These are phyloP conservation scores for Aspergillus diversus DNA, from an alignment of 495 filamentous ascomycete genomes.

Conservation along the genomic window DNA sequence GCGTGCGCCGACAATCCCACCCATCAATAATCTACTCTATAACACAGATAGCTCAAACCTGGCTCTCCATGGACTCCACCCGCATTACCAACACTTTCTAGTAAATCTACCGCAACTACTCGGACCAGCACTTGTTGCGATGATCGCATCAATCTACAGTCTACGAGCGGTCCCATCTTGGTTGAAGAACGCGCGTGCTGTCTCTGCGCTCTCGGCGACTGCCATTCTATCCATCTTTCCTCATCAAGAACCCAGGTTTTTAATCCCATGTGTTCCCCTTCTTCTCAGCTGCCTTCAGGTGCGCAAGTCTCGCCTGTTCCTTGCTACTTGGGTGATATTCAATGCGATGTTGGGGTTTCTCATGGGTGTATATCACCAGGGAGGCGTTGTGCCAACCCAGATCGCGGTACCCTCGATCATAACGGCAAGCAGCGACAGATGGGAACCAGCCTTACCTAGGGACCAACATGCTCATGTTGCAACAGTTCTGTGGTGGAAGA, in stretches of 20 bases:
- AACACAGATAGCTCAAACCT: slow-evolving; percentile 78
- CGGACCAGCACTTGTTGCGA: slow-evolving; percentile 77
- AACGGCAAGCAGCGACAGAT: slow-evolving; percentile 19
- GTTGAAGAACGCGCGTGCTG: slow-evolving; percentile 55
- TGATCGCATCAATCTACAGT: slow-evolving; percentile 59
- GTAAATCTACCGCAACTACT: slow-evolving; percentile 87
- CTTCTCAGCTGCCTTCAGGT: slow-evolving; percentile 80
- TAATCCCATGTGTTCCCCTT: slow-evolving; percentile 87
- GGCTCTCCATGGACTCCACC: slow-evolving; percentile 87
- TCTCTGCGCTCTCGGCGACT: slow-evolving; percentile 82
- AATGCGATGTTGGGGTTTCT: slow-evolving; percentile 76
- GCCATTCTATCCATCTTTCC: slow-evolving; percentile 79
- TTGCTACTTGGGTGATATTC: slow-evolving; percentile 77
- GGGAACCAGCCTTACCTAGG: slow-evolving; percentile 23
- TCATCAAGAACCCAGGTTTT: slow-evolving; percentile 94
- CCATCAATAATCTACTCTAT: slow-evolving; percentile 88
- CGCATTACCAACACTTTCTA: slow-evolving; percentile 85
- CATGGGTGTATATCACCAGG: slow-evolving; percentile 95
- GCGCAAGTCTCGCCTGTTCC: slow-evolving; percentile 65
- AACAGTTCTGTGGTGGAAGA: slow-evolving; percentile 92
- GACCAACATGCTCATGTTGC: slow-evolving; percentile 57
- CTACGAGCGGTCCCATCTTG: slow-evolving; percentile 49
- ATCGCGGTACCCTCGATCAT: slow-evolving; percentile 50
- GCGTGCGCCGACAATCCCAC: slow-evolving; percentile 75
- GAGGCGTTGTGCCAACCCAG: slow-evolving; percentile 85